Conservation (phyloP, 805 yeast species). For the Yamadazyma akitaensis region DNA sequence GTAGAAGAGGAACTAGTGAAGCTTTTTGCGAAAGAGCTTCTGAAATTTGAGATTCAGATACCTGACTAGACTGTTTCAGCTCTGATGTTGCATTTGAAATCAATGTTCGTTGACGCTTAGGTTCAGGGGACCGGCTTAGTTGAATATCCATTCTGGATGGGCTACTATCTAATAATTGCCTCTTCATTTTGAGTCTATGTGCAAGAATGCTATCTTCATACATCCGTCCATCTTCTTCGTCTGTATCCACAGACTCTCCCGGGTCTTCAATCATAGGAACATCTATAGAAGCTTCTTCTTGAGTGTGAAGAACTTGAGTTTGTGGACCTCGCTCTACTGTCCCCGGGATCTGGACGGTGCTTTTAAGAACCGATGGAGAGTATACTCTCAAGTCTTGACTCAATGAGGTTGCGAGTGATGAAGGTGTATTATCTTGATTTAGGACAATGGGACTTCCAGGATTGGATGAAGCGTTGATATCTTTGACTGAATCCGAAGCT, state of each 20-base stretch:
- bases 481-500: background rate
- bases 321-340: conserved; percentile 23
- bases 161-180: conserved; percentile 1
- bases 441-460: background rate
- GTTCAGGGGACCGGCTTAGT: conserved; percentile 1
- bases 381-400: background rate
- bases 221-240: conserved; percentile 11
- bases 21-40: background rate
- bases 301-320: conserved; percentile 30
- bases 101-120: background rate
- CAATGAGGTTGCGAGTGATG: background rate
- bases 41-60: background rate
- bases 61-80: background rate
- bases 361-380: background rate
- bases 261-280: conserved; percentile 2
- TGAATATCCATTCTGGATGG: conserved; percentile 5
- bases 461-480: no score
- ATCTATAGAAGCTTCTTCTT: conserved; percentile 13
- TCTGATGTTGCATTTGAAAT: background rate
- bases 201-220: conserved; percentile 27
- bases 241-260: conserved; percentile 12
- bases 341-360: conserved; percentile 19
- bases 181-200: conserved; percentile 15
- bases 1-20: background rate
- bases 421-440: background rate